phyloP scores from a whole-genome alignment of 805 yeast species.

The Candida ascalaphidarum region DNA sequence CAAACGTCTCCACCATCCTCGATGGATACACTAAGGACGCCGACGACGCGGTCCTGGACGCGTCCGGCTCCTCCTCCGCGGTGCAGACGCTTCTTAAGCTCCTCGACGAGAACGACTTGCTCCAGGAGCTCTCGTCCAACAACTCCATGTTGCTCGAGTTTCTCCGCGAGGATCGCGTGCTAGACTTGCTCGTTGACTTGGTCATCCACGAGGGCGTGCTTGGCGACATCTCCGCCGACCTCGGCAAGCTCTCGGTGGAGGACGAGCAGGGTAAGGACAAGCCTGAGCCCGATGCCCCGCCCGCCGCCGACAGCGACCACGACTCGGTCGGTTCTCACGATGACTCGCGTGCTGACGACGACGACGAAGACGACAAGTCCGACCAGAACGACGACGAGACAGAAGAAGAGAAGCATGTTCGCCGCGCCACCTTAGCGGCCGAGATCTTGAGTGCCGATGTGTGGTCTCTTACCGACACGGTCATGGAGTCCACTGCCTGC shows the following conservation, averaged over 20 bases:
- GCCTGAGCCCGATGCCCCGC: too few species aligned
- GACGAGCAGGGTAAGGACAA: too few species aligned
- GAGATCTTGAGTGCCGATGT: conserved; percentile 88
- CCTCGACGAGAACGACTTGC: conserved; percentile 34
- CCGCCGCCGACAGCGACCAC: background rate
- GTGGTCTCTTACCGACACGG: conserved; percentile 87
- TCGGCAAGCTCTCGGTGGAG: too few species aligned
- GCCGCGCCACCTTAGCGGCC: conserved; percentile 51
- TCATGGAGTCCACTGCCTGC: conserved; percentile 64
- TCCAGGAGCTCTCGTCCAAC: conserved; percentile 55
- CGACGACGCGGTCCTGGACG: conserved; percentile 11
- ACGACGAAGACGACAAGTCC: conserved; percentile 1
- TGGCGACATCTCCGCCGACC: too few species aligned
- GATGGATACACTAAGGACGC: conserved; percentile 20
- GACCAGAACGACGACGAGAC: conserved; percentile 13
- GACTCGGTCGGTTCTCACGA: conserved; percentile 1
- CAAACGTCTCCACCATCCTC: conserved; percentile 30
- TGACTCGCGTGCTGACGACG: background rate
- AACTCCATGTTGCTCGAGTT: conserved; percentile 72
- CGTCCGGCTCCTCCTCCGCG: conserved; percentile 8
- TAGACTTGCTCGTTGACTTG: conserved; percentile 28
- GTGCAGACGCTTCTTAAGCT: conserved; percentile 23
- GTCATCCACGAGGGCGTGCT: conserved; percentile 23
- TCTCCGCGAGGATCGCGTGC: conserved; percentile 41
- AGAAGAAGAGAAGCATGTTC: conserved; percentile 22